Conservation (phyloP, 768 basidiomycete species). For the Kwoniella dejecticola region DNA sequence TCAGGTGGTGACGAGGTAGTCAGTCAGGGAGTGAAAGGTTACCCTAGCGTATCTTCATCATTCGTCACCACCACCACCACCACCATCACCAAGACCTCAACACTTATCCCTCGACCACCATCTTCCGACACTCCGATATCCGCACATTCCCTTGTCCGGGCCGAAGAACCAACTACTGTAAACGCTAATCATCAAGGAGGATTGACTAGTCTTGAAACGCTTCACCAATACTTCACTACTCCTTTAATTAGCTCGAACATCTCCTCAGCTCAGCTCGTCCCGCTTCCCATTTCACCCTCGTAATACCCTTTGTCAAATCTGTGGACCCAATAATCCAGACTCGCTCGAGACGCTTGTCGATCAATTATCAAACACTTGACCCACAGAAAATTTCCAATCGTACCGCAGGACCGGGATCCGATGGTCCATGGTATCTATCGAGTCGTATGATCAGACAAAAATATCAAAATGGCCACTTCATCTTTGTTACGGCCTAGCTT, state of each 20-base stretch:
- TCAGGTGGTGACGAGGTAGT: slow-evolving; percentile 7
- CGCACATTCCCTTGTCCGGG: too few relatives aligned
- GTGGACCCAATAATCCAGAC: too few relatives aligned
- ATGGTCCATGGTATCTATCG: not conserved
- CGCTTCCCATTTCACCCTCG: not conserved
- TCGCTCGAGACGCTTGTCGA: too few relatives aligned
- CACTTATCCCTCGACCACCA: not conserved
- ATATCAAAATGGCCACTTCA: slow-evolving; percentile 10
- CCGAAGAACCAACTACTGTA: too few relatives aligned
- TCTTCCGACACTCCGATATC: not conserved
- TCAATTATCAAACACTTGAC: too few relatives aligned
- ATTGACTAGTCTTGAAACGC: too few relatives aligned
- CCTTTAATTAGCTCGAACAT: too few relatives aligned
- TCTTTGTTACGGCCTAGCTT: slow-evolving; percentile 5
- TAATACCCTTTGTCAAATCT: too few relatives aligned
- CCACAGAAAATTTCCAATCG: too few relatives aligned
- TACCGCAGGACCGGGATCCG: not conserved
- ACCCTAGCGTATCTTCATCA: not conserved
- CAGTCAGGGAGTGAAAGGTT: not conserved
- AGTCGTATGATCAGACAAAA: not conserved
- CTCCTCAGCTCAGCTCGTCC: not conserved
- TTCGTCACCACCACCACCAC: not conserved
- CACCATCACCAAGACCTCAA: not conserved
- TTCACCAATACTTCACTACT: too few relatives aligned
- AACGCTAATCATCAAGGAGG: too few relatives aligned